phyloP scores from a whole-genome alignment of 2,329 filamentous ascomycete species.

The Eutypella sp. region DNA sequence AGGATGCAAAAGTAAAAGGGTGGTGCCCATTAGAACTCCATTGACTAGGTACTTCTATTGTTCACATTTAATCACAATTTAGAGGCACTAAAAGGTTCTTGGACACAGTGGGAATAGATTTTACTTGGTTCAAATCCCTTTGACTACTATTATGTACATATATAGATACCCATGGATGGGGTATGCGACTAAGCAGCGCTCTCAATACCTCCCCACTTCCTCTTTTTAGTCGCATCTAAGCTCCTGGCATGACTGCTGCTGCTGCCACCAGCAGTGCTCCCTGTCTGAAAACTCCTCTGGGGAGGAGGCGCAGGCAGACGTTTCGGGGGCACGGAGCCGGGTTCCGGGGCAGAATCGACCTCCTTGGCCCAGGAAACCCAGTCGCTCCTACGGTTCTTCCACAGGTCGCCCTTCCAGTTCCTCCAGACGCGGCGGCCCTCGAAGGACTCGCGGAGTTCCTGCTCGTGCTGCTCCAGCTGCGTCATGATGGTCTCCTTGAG shows the following conservation, averaged over 20 bases:
- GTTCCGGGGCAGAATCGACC: constrained; percentile 28
- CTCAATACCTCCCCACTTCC: too few species aligned
- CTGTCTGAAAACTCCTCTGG: neutral
- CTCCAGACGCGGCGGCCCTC: constrained; percentile 53
- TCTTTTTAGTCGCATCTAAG: too few species aligned
- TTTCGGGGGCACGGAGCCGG: neutral
- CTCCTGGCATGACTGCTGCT: neutral
- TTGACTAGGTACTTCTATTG: too few species aligned
- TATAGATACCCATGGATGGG: too few species aligned
- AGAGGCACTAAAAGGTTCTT: too few species aligned
- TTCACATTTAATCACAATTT: too few species aligned
- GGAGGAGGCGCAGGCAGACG: neutral
- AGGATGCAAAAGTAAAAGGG: too few species aligned
- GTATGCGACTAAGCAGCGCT: too few species aligned
- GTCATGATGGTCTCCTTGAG: constrained; percentile 52
- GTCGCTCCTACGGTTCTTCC: constrained; percentile 47
- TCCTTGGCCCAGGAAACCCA: constrained; percentile 56
- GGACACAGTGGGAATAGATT: too few species aligned
- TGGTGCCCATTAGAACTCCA: too few species aligned
- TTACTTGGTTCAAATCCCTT: too few species aligned
- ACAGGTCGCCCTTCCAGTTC: constrained; percentile 53
- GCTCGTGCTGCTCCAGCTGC: constrained; percentile 42
- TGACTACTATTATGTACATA: too few species aligned
- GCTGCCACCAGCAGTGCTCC: neutral
- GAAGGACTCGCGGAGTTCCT: constrained; percentile 46